Percentiles rank a stretch among this genome's conserved stretches.
Evolutionary conservation across 2,329 filamentous ascomycete genomes (phyloP).

Genomic region (Pezicula carpinea): DNA sequence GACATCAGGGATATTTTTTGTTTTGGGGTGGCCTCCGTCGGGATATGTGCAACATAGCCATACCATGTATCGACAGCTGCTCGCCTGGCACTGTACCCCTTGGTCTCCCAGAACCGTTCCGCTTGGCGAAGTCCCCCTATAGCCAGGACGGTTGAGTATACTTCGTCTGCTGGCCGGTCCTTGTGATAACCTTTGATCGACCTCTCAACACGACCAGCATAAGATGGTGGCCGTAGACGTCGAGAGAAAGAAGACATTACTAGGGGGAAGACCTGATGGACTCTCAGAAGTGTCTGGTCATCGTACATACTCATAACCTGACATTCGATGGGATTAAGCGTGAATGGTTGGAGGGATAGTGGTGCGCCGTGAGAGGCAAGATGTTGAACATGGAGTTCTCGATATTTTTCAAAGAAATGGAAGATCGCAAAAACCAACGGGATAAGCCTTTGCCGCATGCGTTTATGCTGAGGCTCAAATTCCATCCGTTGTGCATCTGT

Average conservation of each 20-base stretch:
- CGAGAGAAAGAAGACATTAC: conserved; percentile 61
- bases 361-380: conserved; percentile 47
- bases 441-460: conserved; percentile 61
- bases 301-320: conserved; percentile 62
- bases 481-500: conserved; percentile 50
- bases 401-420: conserved; percentile 64
- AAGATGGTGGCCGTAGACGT: conserved; percentile 57
- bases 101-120: conserved; percentile 61
- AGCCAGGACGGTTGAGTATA: conserved; percentile 56
- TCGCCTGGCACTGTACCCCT: conserved; percentile 58
- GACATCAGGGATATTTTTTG: conserved; percentile 43
- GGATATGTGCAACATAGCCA: conserved; percentile 43
- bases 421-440: conserved; percentile 62
- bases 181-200: conserved; percentile 59
- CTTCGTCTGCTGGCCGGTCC: conserved; percentile 57
- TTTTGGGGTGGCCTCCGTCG: conserved; percentile 36
- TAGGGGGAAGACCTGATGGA: conserved; percentile 61
- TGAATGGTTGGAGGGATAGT: conserved; percentile 48
- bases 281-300: conserved; percentile 55
- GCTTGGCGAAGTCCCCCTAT: conserved; percentile 59
- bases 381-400: conserved; percentile 52
- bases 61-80: conserved; percentile 58
- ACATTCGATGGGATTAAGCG: conserved; percentile 56
- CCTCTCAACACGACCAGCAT: conserved; percentile 57
- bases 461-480: conserved; percentile 56